Conservation (phyloP, 148 eudicot genomes). For the Nyssa sinensis region DNA sequence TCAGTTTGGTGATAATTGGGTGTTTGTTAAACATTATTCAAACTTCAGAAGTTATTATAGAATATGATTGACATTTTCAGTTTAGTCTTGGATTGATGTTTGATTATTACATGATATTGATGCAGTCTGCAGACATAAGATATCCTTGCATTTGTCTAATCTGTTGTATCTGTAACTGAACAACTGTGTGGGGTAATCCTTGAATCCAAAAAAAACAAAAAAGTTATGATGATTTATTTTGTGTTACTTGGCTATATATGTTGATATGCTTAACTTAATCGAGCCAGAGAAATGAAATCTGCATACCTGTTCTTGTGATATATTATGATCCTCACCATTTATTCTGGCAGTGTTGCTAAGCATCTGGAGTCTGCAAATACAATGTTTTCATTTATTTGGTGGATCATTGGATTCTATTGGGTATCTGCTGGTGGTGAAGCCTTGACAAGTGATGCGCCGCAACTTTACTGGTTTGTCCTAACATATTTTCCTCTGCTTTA, state of each 20-base stretch:
- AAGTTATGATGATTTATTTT: too few relatives aligned
- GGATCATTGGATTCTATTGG: slow-evolving; percentile 99
- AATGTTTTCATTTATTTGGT: slow-evolving; percentile 97
- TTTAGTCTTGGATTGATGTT: too few relatives aligned
- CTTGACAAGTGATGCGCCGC: slow-evolving; percentile 68
- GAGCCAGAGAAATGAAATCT: not conserved
- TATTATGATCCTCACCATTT: slow-evolving; percentile 3
- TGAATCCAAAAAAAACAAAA: too few relatives aligned
- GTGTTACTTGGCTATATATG: not conserved
- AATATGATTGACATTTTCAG: too few relatives aligned
- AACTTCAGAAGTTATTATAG: too few relatives aligned
- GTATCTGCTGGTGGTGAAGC: slow-evolving; percentile 76
- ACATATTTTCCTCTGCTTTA: slow-evolving; percentile 1
- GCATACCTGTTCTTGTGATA: not conserved
- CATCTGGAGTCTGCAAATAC: slow-evolving; percentile 91
- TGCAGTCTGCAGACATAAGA: too few relatives aligned
- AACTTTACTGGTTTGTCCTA: slow-evolving; percentile 71
- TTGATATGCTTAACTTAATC: not conserved
- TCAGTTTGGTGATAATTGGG: too few relatives aligned
- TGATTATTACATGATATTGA: too few relatives aligned
- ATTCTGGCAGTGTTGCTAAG: slow-evolving; percentile 65
- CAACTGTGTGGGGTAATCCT: too few relatives aligned
- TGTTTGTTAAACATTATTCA: too few relatives aligned
- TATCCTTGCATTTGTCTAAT: too few relatives aligned
- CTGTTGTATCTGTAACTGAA: too few relatives aligned